Base-by-base conservation (phyloP, 2,329 filamentous ascomycete genomes). In the Penicillium frequentans region DNA sequence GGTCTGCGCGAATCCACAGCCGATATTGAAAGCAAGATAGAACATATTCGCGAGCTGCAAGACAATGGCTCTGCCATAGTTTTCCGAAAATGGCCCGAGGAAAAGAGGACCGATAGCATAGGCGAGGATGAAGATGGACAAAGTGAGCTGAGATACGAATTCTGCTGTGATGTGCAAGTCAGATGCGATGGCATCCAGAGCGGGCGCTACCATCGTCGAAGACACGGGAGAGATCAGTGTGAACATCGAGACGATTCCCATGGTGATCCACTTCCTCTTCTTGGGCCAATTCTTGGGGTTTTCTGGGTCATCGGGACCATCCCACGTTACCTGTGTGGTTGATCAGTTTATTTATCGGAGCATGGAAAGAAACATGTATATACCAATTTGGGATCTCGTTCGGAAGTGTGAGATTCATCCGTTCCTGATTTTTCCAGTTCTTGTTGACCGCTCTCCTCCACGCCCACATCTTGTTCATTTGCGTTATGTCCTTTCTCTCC, bases 21-120 rank as follows among this genome's bases (percentile, higher is more conserved):
- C 82, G 26, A 83, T 73, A 64, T 83, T 85, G 70, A 83, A 87
- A 23, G 78, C 68, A 21, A 83, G 63, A 63, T 78, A 84, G 58
- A 79, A 73, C 27, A 83, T 57, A 63, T 83, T 84, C 1, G 79
- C 73, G 8, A 76, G 55, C 59, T 84, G 82, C 6, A 84, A 69
- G 3, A 84, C 71, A 7, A 76, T 70, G 8, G 79, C 76, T 16
- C 82, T 77, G 9, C 82, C 82, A 61, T 79, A 83, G 13, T 82
- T 69, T 65, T 83, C 82, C 19, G 77, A 82, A 7, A 81, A 62
- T 1, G 79, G 82, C 4, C 75, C 79, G 52, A 78, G 70, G 58
- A 79, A 69, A 19, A 82, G 70, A 1, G 79, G 81, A 1, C 77
- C 79, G 39, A 82, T 60, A 16, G 78, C 78, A 65, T 79, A 82